Percentiles rank a stretch among this genome's conserved stretches.
Conservation (phyloP, 345 rosid genomes). For the Eutrema japonicum region DNA sequence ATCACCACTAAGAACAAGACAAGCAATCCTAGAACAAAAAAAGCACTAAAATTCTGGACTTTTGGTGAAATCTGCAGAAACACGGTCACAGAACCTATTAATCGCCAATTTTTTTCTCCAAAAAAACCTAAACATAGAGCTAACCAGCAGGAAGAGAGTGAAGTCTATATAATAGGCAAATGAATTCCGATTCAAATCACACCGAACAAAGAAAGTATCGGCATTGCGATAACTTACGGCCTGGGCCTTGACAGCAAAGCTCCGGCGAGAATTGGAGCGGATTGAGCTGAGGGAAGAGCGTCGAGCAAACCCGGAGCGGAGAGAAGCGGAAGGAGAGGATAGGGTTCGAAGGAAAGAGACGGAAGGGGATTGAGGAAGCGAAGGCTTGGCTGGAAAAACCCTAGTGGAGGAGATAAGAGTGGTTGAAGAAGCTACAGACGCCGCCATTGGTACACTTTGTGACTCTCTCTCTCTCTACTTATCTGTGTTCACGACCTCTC, state of each 20-base stretch:
- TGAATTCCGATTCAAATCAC: not conserved
- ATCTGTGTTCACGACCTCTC: no score
- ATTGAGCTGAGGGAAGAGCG: slow-evolving; percentile 52
- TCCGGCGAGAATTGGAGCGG: slow-evolving; percentile 49
- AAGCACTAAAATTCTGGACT: slow-evolving; percentile 16
- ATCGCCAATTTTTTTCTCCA: not conserved
- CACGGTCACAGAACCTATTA: slow-evolving; percentile 6
- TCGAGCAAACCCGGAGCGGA: slow-evolving; percentile 51
- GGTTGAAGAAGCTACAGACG: slow-evolving; percentile 69
- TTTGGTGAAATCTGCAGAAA: slow-evolving; percentile 2
- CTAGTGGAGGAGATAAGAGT: slow-evolving; percentile 59
- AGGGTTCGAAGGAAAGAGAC: slow-evolving; percentile 50
- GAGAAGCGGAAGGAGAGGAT: slow-evolving; percentile 51
- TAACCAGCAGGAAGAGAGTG: not conserved
- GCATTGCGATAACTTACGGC: slow-evolving; percentile 49
- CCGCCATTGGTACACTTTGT: slow-evolving; percentile 60
- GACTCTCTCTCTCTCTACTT: slow-evolving; percentile 28
- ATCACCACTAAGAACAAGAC: slow-evolving; percentile 18
- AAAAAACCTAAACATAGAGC: slow-evolving; percentile 3
- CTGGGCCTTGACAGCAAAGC: slow-evolving; percentile 67
- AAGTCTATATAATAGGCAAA: not conserved
- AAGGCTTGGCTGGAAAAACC: slow-evolving; percentile 47
- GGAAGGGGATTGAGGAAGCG: slow-evolving; percentile 44
- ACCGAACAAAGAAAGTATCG: not conserved
- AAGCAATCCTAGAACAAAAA: slow-evolving; percentile 1